Evolutionary conservation across 106 monocot genomes (phyloP).

Genomic region (Phalaenopsis aphrodite): DNA sequence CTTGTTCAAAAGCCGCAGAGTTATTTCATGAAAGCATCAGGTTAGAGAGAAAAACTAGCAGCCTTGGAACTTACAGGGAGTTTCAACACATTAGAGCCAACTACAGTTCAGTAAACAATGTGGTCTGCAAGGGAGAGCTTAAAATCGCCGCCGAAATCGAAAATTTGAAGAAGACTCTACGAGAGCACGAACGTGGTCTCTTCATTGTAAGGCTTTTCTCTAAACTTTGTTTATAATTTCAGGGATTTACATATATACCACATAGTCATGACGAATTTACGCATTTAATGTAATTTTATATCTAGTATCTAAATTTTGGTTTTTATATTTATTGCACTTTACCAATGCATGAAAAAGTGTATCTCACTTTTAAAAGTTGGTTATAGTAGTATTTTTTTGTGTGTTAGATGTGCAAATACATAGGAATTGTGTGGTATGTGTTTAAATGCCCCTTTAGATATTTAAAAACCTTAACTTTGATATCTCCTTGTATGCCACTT

Average conservation of each 20-base stretch:
- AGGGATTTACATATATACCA: not conserved
- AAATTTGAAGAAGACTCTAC: slow-evolving; percentile 56
- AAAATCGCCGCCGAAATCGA: slow-evolving; percentile 53
- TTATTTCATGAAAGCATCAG: slow-evolving; percentile 13
- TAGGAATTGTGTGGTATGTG: too few relatives aligned
- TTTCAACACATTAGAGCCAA: slow-evolving; percentile 45
- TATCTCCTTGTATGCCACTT: too few relatives aligned
- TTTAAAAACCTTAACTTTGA: too few relatives aligned
- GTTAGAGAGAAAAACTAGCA: slow-evolving; percentile 10
- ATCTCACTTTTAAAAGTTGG: too few relatives aligned
- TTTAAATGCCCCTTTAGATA: too few relatives aligned
- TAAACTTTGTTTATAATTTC: not conserved
- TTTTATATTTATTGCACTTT: too few relatives aligned
- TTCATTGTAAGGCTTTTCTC: slow-evolving; percentile 41
- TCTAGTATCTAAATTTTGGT: too few relatives aligned
- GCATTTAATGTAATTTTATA: too few relatives aligned
- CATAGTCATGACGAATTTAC: too few relatives aligned
- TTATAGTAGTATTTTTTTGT: not conserved
- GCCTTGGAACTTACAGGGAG: slow-evolving; percentile 51
- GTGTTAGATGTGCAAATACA: too few relatives aligned
- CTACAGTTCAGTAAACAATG: slow-evolving; percentile 15
- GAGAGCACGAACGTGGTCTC: slow-evolving; percentile 55
- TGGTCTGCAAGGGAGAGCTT: slow-evolving; percentile 11
- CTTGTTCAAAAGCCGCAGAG: slow-evolving; percentile 32
- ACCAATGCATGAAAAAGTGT: too few relatives aligned